These are phyloP conservation scores for Aquilaria agallochum DNA, from an alignment of 441 rosid species.

Conservation along the genomic window DNA sequence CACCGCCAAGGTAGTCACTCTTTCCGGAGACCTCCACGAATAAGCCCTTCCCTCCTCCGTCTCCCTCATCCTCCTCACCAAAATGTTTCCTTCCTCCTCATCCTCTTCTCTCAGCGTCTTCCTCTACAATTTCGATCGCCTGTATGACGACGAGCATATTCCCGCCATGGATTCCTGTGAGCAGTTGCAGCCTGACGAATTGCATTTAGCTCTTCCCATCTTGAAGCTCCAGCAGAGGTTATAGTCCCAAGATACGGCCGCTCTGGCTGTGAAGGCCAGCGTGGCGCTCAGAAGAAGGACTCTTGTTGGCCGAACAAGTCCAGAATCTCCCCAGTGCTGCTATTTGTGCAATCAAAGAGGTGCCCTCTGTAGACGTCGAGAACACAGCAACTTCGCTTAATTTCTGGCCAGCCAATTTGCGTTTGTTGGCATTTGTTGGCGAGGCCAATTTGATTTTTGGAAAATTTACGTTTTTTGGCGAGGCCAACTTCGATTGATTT, in stretches of 20 bases:
- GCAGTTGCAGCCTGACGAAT: slow-evolving; percentile 33
- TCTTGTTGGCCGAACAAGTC: slow-evolving; percentile 24
- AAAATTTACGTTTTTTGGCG: too few relatives aligned
- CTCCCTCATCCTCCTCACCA: slow-evolving; percentile 37
- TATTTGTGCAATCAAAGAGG: neutral
- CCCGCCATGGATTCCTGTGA: slow-evolving; percentile 35
- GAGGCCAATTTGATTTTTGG: too few relatives aligned
- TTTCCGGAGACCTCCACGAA: slow-evolving; percentile 40
- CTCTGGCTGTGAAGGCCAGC: slow-evolving; percentile 62
- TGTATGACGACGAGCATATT: slow-evolving; percentile 46
- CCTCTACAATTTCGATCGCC: slow-evolving; percentile 46
- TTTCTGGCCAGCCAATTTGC: too few relatives aligned
- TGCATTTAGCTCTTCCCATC: slow-evolving; percentile 48
- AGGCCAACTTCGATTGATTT: too few relatives aligned
- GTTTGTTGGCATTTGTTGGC: too few relatives aligned
- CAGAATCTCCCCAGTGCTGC: slow-evolving; percentile 35
- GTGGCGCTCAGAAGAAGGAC: slow-evolving; percentile 32
- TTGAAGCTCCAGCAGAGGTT: slow-evolving; percentile 41
- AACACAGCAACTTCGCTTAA: too few relatives aligned
- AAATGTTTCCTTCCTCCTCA: slow-evolving; percentile 16
- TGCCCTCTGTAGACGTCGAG: neutral
- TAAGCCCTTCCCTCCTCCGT: slow-evolving; percentile 37
- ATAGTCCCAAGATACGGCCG: slow-evolving; percentile 56
- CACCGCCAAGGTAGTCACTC: slow-evolving; percentile 40
- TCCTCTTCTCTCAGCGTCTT: slow-evolving; percentile 20